phyloP scores from a whole-genome alignment of 1,139 yeast genomes.

The Candida freyschussii region DNA sequence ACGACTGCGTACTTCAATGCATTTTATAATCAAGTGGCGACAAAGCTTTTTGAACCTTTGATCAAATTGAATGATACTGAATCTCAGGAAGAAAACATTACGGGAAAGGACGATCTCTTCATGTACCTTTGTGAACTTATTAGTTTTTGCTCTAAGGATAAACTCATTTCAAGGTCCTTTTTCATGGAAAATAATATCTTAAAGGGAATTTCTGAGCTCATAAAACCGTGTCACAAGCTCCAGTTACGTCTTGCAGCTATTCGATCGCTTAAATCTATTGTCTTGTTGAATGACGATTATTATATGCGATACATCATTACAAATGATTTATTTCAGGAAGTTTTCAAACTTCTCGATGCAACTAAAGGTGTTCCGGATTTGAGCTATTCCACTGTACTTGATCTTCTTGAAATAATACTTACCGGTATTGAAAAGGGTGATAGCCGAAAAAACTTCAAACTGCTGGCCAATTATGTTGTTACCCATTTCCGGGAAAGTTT shows the following conservation, averaged over 20 bases:
- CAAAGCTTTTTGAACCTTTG: slow-evolving; percentile 49
- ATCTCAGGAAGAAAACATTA: slow-evolving; percentile 4
- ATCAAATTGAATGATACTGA: slow-evolving; percentile 29
- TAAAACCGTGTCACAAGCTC: slow-evolving; percentile 34
- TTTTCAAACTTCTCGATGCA: slow-evolving; percentile 47
- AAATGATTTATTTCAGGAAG: slow-evolving; percentile 46
- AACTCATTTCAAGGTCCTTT: slow-evolving; percentile 51
- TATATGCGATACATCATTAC: slow-evolving; percentile 54
- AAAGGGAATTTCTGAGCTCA: slow-evolving; percentile 46
- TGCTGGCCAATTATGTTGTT: slow-evolving; percentile 47
- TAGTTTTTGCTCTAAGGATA: slow-evolving; percentile 56
- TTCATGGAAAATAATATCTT: slow-evolving; percentile 53
- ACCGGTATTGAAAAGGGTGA: slow-evolving; percentile 26
- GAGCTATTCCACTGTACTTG: slow-evolving; percentile 72
- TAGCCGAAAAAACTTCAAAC: slow-evolving; percentile 38
- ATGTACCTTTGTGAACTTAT: slow-evolving; percentile 69
- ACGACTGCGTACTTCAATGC: slow-evolving; percentile 50
- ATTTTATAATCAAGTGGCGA: slow-evolving; percentile 62
- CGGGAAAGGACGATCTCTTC: slow-evolving; percentile 36
- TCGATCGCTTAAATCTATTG: slow-evolving; percentile 55
- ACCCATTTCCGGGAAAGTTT: slow-evolving; percentile 39
- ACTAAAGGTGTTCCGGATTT: slow-evolving; percentile 54
- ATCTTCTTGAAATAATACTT: slow-evolving; percentile 54
- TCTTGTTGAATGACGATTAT: slow-evolving; percentile 55
- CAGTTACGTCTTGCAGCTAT: slow-evolving; percentile 63